Conservation (phyloP, 2,329 filamentous ascomycete genomes). For the Whalleya microplaca region DNA sequence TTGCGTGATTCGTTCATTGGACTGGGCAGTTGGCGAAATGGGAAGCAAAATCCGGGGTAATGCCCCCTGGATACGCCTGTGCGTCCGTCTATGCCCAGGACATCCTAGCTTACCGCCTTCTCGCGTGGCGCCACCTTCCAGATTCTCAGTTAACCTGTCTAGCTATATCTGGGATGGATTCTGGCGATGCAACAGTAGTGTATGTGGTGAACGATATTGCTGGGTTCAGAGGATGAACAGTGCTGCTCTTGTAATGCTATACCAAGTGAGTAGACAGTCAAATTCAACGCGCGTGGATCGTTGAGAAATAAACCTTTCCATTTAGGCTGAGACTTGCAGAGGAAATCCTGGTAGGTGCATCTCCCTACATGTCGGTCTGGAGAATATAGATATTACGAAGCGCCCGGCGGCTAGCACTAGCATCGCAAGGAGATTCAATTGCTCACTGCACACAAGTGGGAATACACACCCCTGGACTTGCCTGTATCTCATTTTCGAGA, state of each 20-base stretch:
- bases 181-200: conserved; percentile 1
- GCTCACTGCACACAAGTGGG: too few species aligned
- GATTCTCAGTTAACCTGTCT: neutral
- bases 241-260: conserved; percentile 5
- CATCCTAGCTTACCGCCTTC: neutral
- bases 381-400: neutral
- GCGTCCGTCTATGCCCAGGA: neutral
- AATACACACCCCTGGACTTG: neutral
- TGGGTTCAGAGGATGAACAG: neutral
- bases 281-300: conserved; percentile 3
- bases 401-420: neutral
- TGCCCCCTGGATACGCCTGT: conserved; percentile 20
- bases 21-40: conserved; percentile 17
- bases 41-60: conserved; percentile 35
- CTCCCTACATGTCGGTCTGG: neutral
- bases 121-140: neutral
- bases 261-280: conserved; percentile 5
- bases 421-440: neutral
- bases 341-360: conserved; percentile 16
- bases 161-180: conserved; percentile 12
- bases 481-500: neutral
- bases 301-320: conserved; percentile 21
- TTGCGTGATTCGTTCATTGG: neutral
- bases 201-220: conserved; percentile 5
- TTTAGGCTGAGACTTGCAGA: conserved; percentile 37